These are phyloP conservation scores for Epichloe sibirici DNA, from an alignment of 2,329 filamentous ascomycete species.

Conservation along the genomic window DNA sequence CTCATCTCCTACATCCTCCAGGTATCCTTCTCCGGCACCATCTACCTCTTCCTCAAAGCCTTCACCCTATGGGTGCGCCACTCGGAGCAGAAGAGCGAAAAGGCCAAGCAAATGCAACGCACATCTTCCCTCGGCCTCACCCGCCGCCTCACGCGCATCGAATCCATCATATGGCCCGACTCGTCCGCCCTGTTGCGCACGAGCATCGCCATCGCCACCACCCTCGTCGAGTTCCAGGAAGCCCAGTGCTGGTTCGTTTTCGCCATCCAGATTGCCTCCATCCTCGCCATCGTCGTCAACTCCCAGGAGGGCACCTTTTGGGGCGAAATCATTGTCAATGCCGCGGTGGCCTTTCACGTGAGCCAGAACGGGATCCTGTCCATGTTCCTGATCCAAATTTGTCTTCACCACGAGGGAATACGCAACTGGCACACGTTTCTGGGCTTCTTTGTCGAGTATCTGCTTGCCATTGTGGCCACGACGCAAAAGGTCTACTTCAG, in stretches of 20 bases:
- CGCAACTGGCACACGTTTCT: slow-evolving; percentile 28
- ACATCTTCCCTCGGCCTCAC: slow-evolving; percentile 10
- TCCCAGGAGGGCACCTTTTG: slow-evolving; percentile 27
- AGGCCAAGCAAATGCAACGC: not conserved
- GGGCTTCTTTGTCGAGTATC: slow-evolving; percentile 26
- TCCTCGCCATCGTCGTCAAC: slow-evolving; percentile 28
- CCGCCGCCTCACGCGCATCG: slow-evolving; percentile 21
- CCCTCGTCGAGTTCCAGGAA: slow-evolving; percentile 28
- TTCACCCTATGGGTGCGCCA: slow-evolving; percentile 24
- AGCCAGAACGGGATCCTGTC: slow-evolving; percentile 25
- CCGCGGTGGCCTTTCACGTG: slow-evolving; percentile 24
- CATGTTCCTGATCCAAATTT: slow-evolving; percentile 26
- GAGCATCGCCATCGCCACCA: slow-evolving; percentile 27
- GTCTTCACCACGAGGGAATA: slow-evolving; percentile 26
- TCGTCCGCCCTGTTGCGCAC: slow-evolving; percentile 24
- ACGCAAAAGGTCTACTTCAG: slow-evolving; percentile 24
- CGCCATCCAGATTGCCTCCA: slow-evolving; percentile 27
- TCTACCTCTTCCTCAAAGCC: slow-evolving; percentile 22
- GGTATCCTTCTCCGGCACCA: slow-evolving; percentile 21
- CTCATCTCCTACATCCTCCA: slow-evolving; percentile 27
- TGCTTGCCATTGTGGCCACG: slow-evolving; percentile 25
- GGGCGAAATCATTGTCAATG: slow-evolving; percentile 27
- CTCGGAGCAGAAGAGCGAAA: slow-evolving; percentile 15
- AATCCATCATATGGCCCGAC: slow-evolving; percentile 26
- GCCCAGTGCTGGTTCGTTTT: slow-evolving; percentile 28